phyloP scores from a whole-genome alignment of 2,329 filamentous ascomycete species.

The Metarhizium humberi region DNA sequence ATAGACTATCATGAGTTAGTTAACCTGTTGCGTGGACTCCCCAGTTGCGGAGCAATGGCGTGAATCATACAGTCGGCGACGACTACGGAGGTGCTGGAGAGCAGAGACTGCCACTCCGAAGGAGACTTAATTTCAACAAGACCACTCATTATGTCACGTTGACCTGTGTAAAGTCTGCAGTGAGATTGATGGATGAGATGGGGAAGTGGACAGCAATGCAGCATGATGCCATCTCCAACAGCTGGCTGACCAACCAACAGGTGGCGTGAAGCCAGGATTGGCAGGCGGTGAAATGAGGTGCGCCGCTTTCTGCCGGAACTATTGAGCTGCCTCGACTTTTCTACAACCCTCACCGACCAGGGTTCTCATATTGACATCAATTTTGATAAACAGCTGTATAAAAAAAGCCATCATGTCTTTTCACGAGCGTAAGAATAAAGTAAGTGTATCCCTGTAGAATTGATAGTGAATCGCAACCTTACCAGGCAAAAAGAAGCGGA shows the following conservation, averaged over 20 bases:
- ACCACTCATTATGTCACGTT: constrained; percentile 29
- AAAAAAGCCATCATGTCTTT: constrained; percentile 19
- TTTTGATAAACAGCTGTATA: not conserved
- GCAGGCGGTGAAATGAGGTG: constrained; percentile 10
- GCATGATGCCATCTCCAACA: not conserved
- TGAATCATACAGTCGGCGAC: constrained; percentile 72
- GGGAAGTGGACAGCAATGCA: not conserved
- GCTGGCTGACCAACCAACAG: not conserved
- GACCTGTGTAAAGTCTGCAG: constrained; percentile 2
- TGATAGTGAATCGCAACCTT: not conserved
- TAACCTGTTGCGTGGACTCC: constrained; percentile 23
- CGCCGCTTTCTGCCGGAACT: constrained; percentile 18
- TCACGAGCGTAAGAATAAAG: constrained; percentile 23
- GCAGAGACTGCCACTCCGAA: constrained; percentile 61
- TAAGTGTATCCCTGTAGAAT: not conserved
- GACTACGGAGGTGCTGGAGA: constrained; percentile 68
- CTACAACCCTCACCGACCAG: constrained; percentile 4
- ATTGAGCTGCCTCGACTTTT: constrained; percentile 13
- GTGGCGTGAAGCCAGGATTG: constrained; percentile 4
- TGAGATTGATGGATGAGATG: not conserved
- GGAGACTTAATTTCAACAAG: constrained; percentile 52
- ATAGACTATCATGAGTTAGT: constrained; percentile 82
- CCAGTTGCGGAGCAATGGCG: not conserved
- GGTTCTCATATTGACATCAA: not conserved
- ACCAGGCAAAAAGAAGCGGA: constrained; percentile 35